Percentiles rank a stretch among this genome's conserved stretches.
phyloP scores from a whole-genome alignment of 805 yeast species.

The Dipodascus geniculatus region DNA sequence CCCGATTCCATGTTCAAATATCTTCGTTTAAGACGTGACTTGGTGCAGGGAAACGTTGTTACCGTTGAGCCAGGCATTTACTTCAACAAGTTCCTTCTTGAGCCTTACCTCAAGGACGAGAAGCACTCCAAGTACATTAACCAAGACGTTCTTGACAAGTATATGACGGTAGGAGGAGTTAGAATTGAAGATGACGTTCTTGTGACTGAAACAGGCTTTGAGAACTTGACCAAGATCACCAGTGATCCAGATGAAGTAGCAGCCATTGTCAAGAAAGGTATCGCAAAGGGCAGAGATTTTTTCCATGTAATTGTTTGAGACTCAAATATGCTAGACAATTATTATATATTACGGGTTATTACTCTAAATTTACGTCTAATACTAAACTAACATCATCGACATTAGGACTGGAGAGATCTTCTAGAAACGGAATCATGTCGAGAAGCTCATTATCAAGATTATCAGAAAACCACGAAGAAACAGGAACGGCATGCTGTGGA shows the following conservation, averaged over 20 bases:
- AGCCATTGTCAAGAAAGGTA: constrained; percentile 60
- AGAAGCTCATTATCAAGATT: constrained; percentile 91
- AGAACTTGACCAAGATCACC: constrained; percentile 72
- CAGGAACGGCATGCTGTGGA: constrained; percentile 96
- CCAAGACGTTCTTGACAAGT: constrained; percentile 53
- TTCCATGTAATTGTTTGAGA: constrained; percentile 46
- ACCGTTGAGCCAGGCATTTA: constrained; percentile 95
- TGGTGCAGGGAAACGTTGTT: constrained; percentile 69
- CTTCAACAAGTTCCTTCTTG: constrained; percentile 72
- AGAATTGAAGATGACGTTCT: constrained; percentile 90
- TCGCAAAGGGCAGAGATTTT: constrained; percentile 42
- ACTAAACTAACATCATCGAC: constrained; percentile 83
- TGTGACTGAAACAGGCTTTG: constrained; percentile 65
- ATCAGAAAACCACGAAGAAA: constrained; percentile 96
- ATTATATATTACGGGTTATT: no score
- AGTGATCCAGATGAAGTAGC: constrained; percentile 78
- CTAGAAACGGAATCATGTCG: constrained; percentile 82
- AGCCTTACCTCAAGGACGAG: constrained; percentile 38
- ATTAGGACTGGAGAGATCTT: constrained; percentile 59
- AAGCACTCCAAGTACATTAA: constrained; percentile 48
- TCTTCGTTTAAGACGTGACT: constrained; percentile 66
- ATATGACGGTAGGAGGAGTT: constrained; percentile 91
- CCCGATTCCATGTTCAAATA: constrained; percentile 64
- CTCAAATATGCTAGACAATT: no score
- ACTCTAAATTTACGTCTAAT: constrained; percentile 45